Evolutionary conservation across 352 stramenopile species (phyloP).

Genomic region (Globisporangium sylvaticum): DNA sequence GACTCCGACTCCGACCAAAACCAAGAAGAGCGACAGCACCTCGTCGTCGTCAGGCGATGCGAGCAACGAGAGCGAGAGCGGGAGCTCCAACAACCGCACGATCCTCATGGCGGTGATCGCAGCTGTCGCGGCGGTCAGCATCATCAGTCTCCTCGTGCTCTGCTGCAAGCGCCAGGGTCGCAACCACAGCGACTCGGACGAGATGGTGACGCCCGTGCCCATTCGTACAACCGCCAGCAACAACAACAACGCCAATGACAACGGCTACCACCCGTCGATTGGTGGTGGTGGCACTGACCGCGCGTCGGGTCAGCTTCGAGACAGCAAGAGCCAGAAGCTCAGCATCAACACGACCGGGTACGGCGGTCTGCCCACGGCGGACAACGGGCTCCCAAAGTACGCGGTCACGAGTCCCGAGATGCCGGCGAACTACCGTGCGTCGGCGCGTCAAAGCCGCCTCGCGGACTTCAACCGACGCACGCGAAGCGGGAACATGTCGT

Average conservation of each 20-base stretch:
- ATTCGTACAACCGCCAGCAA: constrained; percentile 2
- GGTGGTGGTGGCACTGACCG: background rate
- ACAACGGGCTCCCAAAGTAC: constrained; percentile 16
- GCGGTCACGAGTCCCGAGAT: constrained; percentile 21
- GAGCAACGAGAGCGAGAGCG: constrained; percentile 5
- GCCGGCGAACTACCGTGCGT: constrained; percentile 13
- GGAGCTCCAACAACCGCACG: constrained; percentile 1
- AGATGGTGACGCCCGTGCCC: constrained; percentile 1
- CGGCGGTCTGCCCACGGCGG: constrained; percentile 5
- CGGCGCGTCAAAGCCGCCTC: constrained; percentile 14
- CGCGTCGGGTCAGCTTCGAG: constrained; percentile 6
- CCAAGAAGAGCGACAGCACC: background rate
- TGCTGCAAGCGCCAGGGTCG: constrained; percentile 11
- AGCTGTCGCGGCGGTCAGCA: constrained; percentile 7
- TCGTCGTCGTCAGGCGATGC: constrained; percentile 1
- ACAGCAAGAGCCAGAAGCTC: constrained; percentile 14
- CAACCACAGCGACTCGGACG: constrained; percentile 7
- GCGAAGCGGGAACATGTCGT: constrained; percentile 2
- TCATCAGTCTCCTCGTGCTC: constrained; percentile 11
- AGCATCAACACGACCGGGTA: constrained; percentile 11
- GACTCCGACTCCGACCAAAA: constrained; percentile 5
- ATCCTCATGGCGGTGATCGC: constrained; percentile 16
- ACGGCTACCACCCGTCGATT: constrained; percentile 8
- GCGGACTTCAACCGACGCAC: constrained; percentile 10
- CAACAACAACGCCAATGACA: background rate